Evolutionary conservation across 768 basidiomycete species (phyloP), one percentile per base, ranked within the genome.

Genomic region (Cubamyces sp.): DNA sequence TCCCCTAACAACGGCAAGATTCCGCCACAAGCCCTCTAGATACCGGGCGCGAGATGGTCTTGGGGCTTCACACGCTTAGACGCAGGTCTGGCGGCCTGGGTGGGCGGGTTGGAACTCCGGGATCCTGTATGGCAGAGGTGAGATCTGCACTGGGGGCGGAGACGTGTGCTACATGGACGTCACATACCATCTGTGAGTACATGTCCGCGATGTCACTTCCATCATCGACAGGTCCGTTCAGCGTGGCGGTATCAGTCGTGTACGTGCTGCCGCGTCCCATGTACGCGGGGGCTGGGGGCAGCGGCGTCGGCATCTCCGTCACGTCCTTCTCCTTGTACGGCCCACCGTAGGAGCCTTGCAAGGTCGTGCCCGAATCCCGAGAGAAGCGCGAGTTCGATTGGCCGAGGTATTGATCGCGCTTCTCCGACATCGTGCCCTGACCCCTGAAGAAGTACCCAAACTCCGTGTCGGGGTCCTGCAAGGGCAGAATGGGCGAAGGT

Each of bases 381-480:
- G 60, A 59, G 11, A 19, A 19, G n/a, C 34, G 45, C 43, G 37
- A 39, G 14, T 23, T 34, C 34, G 45, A 30, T 23, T 21, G 53
- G 18, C 45, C 54, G 47, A 61, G 53, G 12, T 61, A 61, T 19
- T 50, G n/a, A 3, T 47, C 28, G 26, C 60, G 53, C 23, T 54
- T 41, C 45, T 54, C 52, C 18, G 52, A 34, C 43, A 47, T 54
- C 49, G 49, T n/a, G 7, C 46, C 58, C 21, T 52, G 50, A 2
- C 62, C 52, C 2, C 58, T 39, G 53, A 57, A 56, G 50, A 59
- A 56, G 52, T 63, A 66, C 14, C 47, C 62, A 18, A 47, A 56
- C 49, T 66, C 59, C 21, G 56, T 53, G 30, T 66, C 61, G 2
- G 66, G 66, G 26, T 63, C 62, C 51, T 66, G 65, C 30, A 66